Percentiles rank a stretch among this genome's conserved stretches.
These are phyloP conservation scores for Lyophyllum atratum DNA, from an alignment of 768 basidiomycete genomes.

Conservation along the genomic window DNA sequence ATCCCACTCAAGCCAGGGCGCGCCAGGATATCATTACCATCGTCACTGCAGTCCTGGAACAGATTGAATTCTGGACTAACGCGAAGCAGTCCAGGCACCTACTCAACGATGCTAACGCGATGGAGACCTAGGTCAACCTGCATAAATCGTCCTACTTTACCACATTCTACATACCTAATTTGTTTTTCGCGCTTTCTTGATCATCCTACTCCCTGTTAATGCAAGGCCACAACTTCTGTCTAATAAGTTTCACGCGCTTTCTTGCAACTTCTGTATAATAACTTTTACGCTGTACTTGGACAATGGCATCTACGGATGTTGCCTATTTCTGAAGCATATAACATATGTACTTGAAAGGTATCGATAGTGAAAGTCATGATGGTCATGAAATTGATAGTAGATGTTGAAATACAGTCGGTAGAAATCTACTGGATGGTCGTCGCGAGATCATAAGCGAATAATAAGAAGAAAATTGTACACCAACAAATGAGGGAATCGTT, in stretches of 20 bases:
- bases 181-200: not conserved
- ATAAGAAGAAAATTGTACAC: not conserved
- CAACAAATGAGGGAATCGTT: too few species aligned
- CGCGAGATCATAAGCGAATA: not conserved
- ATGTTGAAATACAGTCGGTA: too few species aligned
- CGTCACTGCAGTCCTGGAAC: constrained; percentile 39
- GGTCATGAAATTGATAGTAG: too few species aligned
- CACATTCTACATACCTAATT: not conserved
- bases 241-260: not conserved
- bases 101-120: constrained; percentile 9
- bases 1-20: constrained; percentile 43
- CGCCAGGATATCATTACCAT: constrained; percentile 41
- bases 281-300: too few species aligned
- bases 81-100: constrained; percentile 35
- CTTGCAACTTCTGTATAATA: not conserved
- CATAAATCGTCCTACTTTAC: not conserved
- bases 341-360: too few species aligned
- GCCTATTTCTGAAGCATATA: too few species aligned
- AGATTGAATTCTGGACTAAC: constrained; percentile 44
- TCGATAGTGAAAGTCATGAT: too few species aligned
- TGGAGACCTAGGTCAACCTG: constrained; percentile 1
- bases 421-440: not conserved
- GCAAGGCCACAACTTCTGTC: constrained; percentile 3
- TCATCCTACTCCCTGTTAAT: constrained; percentile 2
- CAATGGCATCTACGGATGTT: too few species aligned